Evolutionary conservation across 2,329 filamentous ascomycete species (phyloP).

Genomic region (Talaromyces marneffei): DNA sequence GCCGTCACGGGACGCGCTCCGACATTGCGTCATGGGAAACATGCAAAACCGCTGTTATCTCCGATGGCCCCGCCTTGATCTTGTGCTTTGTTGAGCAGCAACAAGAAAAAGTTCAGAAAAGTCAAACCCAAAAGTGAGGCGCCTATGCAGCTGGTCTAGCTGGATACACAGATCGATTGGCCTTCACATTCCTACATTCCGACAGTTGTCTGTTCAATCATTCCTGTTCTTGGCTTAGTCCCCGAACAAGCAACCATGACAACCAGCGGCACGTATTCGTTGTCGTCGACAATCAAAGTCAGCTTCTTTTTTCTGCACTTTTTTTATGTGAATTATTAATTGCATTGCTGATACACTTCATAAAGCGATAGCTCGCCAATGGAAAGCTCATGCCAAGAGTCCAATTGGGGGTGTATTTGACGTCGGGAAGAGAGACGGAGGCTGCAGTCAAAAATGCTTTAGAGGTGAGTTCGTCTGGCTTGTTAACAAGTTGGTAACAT

Average conservation of each 20-base stretch:
- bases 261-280: constrained; percentile 11
- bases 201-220: not conserved
- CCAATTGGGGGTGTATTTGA: constrained; percentile 69
- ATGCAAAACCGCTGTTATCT: not conserved
- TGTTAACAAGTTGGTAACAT: too few relatives aligned
- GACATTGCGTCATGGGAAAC: not conserved
- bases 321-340: not conserved
- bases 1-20: not conserved
- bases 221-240: not conserved
- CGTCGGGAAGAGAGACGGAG: constrained; percentile 56
- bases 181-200: not conserved
- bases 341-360: not conserved
- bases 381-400: constrained; percentile 63
- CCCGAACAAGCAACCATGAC: constrained; percentile 3
- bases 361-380: constrained; percentile 51
- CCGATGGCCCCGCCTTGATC: not conserved
- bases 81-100: not conserved
- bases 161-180: not conserved
- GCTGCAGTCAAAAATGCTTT: constrained; percentile 55
- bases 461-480: constrained; percentile 33
- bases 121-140: not conserved
- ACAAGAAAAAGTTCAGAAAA: not conserved
- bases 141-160: not conserved
- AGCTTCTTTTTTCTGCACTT: not conserved
- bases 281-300: constrained; percentile 16